Conservation (phyloP, 768 basidiomycete species). For the Paxillus rubicundulus region DNA sequence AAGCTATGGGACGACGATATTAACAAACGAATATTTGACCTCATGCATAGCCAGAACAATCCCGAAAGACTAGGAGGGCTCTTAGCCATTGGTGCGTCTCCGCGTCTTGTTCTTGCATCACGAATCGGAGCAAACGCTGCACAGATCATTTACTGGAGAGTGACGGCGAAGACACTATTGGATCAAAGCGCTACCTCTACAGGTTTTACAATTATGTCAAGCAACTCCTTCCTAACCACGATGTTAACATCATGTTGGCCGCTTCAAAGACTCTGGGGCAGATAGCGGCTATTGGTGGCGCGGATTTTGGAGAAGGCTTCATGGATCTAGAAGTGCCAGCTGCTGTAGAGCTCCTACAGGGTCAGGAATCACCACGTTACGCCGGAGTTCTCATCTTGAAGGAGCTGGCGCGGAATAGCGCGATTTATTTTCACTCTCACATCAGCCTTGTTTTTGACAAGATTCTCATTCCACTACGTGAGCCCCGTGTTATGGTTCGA, state of each 20-base stretch:
- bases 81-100: constrained; percentile 72
- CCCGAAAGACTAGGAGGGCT: constrained; percentile 85
- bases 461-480: constrained; percentile 86
- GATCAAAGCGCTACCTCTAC: constrained; percentile 77
- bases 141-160: constrained; percentile 73
- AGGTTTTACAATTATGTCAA: constrained; percentile 93
- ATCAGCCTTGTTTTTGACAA: constrained; percentile 89
- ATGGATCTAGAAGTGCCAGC: constrained; percentile 88
- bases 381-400: constrained; percentile 93
- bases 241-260: constrained; percentile 90
- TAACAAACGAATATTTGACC: constrained; percentile 73
- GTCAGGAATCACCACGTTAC: constrained; percentile 80
- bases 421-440: constrained; percentile 83
- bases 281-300: constrained; percentile 81
- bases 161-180: constrained; percentile 77
- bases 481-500: constrained; percentile 84
- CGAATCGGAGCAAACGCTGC: constrained; percentile 9
- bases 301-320: constrained; percentile 82
- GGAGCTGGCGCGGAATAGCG: constrained; percentile 88
- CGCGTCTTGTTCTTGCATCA: neutral
- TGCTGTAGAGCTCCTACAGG: constrained; percentile 76
- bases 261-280: constrained; percentile 90
- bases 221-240: constrained; percentile 84
- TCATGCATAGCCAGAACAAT: constrained; percentile 77
- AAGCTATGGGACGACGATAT: constrained; percentile 88